A percentile compares a stretch with the other conserved stretches of the same genome.
Evolutionary conservation across 2,329 filamentous ascomycete genomes (phyloP).

Genomic region (Microsporum audouinii): DNA sequence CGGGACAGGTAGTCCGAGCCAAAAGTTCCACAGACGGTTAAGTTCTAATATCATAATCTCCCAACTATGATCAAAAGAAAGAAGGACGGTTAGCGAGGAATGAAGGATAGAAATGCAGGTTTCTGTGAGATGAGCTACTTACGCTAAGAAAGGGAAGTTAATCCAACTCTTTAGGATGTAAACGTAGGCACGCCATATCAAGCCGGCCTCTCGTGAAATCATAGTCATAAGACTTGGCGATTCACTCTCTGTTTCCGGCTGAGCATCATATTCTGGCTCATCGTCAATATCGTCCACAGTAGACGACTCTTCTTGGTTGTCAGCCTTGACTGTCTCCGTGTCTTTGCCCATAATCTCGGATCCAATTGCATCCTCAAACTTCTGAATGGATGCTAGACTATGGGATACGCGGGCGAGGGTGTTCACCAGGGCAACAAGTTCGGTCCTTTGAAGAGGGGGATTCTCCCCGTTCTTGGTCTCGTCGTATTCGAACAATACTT

Average conservation of each 20-base stretch:
- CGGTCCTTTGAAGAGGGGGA: slow-evolving; percentile 70
- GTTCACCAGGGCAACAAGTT: slow-evolving; percentile 89
- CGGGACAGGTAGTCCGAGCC: slow-evolving; percentile 50
- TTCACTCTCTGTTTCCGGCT: slow-evolving; percentile 26
- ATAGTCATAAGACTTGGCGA: slow-evolving; percentile 41
- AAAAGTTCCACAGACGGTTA: slow-evolving; percentile 48
- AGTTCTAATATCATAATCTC: slow-evolving; percentile 45
- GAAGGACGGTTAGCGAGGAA: not conserved
- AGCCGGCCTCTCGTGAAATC: slow-evolving; percentile 51
- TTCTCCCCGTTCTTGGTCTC: slow-evolving; percentile 50
- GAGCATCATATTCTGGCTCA: slow-evolving; percentile 19
- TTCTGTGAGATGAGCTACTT: slow-evolving; percentile 34
- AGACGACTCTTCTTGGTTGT: slow-evolving; percentile 24
- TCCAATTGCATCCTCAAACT: slow-evolving; percentile 50
- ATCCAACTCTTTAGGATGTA: slow-evolving; percentile 62
- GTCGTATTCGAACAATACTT: slow-evolving; percentile 91
- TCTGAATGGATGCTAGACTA: slow-evolving; percentile 61
- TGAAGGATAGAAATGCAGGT: not conserved
- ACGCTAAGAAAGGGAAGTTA: slow-evolving; percentile 56
- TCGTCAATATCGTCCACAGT: slow-evolving; percentile 9
- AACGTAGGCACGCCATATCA: slow-evolving; percentile 52
- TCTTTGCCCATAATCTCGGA: not conserved
- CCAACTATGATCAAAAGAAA: slow-evolving; percentile 26
- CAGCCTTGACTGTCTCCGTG: not conserved
- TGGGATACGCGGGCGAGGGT: slow-evolving; percentile 79